phyloP scores from a whole-genome alignment of 2,329 filamentous ascomycete genomes.

The Apiospora aurea region DNA sequence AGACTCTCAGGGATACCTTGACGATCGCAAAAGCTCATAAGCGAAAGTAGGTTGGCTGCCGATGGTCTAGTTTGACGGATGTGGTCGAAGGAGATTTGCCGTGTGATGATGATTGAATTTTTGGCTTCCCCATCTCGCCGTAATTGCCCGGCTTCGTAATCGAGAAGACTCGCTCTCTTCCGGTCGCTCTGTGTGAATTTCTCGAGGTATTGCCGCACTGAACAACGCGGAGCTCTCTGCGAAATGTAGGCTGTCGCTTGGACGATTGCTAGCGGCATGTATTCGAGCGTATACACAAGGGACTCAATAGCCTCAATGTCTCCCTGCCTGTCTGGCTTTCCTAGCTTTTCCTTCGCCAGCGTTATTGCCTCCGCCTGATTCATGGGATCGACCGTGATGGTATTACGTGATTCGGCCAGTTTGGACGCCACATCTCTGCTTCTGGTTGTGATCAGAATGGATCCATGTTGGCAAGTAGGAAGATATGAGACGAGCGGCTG shows the following conservation, averaged over 20 bases:
- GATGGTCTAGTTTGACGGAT: conserved; percentile 42
- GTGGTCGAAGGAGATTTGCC: conserved; percentile 46
- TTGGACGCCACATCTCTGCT: conserved; percentile 28
- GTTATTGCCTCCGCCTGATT: conserved; percentile 33
- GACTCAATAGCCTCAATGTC: conserved; percentile 29
- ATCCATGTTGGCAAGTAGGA: conserved; percentile 40
- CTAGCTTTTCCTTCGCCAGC: conserved; percentile 42
- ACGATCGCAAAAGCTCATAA: conserved; percentile 55
- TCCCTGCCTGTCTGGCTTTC: conserved; percentile 12
- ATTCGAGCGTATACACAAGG: conserved; percentile 40
- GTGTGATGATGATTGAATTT: conserved; percentile 46
- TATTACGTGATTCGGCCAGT: conserved; percentile 34
- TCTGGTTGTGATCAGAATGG: conserved; percentile 40
- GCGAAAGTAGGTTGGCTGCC: conserved; percentile 50
- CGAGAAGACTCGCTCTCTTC: conserved; percentile 38
- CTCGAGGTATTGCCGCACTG: conserved; percentile 46
- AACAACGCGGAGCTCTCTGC: conserved; percentile 36
- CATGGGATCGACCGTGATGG: conserved; percentile 41
- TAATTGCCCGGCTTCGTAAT: conserved; percentile 40
- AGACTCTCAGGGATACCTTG: conserved; percentile 47
- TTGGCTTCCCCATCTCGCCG: conserved; percentile 43
- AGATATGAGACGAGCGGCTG: conserved; percentile 36
- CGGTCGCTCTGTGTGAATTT: conserved; percentile 43
- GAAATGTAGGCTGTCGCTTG: conserved; percentile 46
- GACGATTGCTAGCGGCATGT: conserved; percentile 44